Base-by-base conservation (phyloP, 2,329 filamentous ascomycete genomes). In the Reticulascus tulasneorum region DNA sequence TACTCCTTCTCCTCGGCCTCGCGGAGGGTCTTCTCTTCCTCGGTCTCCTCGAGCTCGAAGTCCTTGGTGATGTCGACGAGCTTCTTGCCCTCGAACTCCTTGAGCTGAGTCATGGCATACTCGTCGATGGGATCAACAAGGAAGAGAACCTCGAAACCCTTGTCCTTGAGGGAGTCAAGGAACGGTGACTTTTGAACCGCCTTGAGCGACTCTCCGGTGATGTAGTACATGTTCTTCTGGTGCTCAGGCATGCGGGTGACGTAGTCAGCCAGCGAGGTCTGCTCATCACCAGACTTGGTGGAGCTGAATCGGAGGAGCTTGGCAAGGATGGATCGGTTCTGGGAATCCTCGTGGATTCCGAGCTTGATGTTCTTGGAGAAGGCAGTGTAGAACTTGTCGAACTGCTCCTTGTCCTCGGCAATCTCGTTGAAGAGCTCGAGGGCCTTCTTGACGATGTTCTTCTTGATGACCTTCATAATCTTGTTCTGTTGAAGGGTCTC, bases 401-500 rank as follows among this genome's bases (percentile, higher is more conserved):
- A 98, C 71, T 96, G 87, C 82, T 98, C 93, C 73, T 94, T 94
- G 74, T 98, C 93, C 79, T 98, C 93, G 42, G 93, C 84, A 49
- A 98, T 98, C 79, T 98, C 93, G 59, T 82, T 81, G 85, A 98
- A 98, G 67, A 98, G 88, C 79, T 98, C 93, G 51, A 98, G 88
- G 50, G 88, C 87, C 87, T 98, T 98, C 90, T 97, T 98, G 79
- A 98, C 90, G 51, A 98, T 95, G 84, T 98, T 98, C 89, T 98
- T 98, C 84, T 94, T 94, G 82, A 97, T 97, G 69, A 97, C 93
- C 86, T 97, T 97, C 93, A 97, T 97, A 79, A 98, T 98, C 89
- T 97, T 97, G 86, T 97, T 98, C 80, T 97, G 93, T 76, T 98
- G 93, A 33, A 98, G 88, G 40, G 91, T 97, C 84, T 98, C 93